Base-by-base conservation (phyloP, 495 filamentous ascomycete genomes). In the Acidomyces sp. region DNA sequence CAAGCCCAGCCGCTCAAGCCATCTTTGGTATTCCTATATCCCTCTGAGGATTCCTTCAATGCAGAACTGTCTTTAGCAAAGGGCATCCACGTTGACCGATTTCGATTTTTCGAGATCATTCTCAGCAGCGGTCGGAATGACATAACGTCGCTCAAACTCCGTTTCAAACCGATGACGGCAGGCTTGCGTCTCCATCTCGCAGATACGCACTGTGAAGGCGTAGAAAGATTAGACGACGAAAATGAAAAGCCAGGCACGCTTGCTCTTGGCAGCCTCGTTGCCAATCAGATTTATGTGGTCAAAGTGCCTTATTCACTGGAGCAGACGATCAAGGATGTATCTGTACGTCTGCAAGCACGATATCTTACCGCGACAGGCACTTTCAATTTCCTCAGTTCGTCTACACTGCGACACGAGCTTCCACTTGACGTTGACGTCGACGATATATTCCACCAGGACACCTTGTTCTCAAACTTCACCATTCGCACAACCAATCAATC, bases 371-470 rank as follows among this genome's bases (percentile, higher is more conserved):
- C 75, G 4, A 62, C 71, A 11, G 85, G 85, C 1, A 63, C 58
- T 22, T 95, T 90, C 48, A 63, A 68, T 37, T 93, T 80, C 53
- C 70, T 74, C 2, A 68, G 70, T 34, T 75, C 71, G 17, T 68
- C 67, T 9, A 68, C 70, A n/a, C 63, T 85, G 18, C 71, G 75
- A 1, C 78, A 82, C 5, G 62, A 72, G 13, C 64, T 96, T 9
- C 83, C 84, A 0, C 71, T 99, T 27, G 85, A 85, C 13, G 88
- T 99, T 45, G 95, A 96, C 48, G 88, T 99, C 27, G 85, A 95
- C 51, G 92, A 99, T 49, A 74, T 85, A 26, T 99, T 99, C 68
- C 92, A 92, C 56, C 70, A 82, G 37, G 62, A 76, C 21, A 65
- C 75, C 1, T 69, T 96, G 0, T 90, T 88, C 51, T 94, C 88